Percentiles rank a stretch among this genome's conserved stretches.
Evolutionary conservation across 2,329 filamentous ascomycete genomes (phyloP).

Genomic region (Dothidotthia symphoricarpi): DNA sequence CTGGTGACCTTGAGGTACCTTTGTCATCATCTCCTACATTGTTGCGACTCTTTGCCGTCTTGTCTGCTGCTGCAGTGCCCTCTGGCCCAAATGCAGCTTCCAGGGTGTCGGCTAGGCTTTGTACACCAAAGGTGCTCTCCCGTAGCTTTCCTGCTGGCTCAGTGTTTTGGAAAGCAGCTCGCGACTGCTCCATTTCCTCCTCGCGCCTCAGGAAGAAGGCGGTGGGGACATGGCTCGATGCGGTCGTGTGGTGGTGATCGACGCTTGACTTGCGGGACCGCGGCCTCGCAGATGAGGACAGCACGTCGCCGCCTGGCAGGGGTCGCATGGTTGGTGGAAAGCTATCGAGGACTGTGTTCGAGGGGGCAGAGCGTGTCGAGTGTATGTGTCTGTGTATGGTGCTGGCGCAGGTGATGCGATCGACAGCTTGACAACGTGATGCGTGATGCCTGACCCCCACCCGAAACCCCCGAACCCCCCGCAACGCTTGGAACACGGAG

Average conservation of each 20-base stretch:
- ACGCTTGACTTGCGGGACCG: conserved; percentile 42
- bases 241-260: conserved; percentile 30
- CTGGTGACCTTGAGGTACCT: conserved; percentile 17
- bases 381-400: no score
- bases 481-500: no score
- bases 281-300: conserved; percentile 30
- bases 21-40: conserved; percentile 35
- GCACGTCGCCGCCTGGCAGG: conserved; percentile 37
- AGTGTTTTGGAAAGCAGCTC: conserved; percentile 24
- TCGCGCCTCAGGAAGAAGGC: conserved; percentile 61
- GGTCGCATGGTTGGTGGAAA: conserved; percentile 31
- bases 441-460: no score
- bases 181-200: conserved; percentile 47
- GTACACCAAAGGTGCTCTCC: conserved; percentile 56
- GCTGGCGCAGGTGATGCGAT: no score
- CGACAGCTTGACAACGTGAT: no score
- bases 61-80: conserved; percentile 14
- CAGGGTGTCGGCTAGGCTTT: conserved; percentile 57
- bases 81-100: conserved; percentile 43
- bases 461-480: no score
- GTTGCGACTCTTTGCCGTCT: conserved; percentile 25
- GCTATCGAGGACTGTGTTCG: no score
- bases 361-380: neutral
- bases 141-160: conserved; percentile 13
- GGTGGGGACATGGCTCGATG: conserved; percentile 47